These are phyloP conservation scores for Arachis hypogaea DNA, from an alignment of 306 rosid genomes.

Conservation along the genomic window DNA sequence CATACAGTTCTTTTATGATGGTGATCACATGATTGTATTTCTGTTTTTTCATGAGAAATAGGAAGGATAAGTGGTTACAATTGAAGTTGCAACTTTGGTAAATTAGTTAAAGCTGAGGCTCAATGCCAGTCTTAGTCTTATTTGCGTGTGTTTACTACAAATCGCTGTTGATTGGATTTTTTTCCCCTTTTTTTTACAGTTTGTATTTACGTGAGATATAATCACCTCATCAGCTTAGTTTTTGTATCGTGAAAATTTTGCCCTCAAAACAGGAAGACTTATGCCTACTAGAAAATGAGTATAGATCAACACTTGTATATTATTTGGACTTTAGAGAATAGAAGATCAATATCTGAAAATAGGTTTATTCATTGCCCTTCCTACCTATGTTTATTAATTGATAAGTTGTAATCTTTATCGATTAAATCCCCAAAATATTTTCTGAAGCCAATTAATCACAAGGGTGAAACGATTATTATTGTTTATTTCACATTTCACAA, in stretches of 20 bases:
- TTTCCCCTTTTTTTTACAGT: not conserved
- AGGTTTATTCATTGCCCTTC: too few relatives aligned
- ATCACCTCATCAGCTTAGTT: not conserved
- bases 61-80: not conserved
- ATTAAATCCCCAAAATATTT: too few relatives aligned
- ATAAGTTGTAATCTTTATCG: too few relatives aligned
- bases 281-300: not conserved
- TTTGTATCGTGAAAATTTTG: not conserved
- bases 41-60: not conserved
- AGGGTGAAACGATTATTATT: too few relatives aligned
- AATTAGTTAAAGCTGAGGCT: not conserved
- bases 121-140: not conserved
- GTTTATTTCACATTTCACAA: too few relatives aligned
- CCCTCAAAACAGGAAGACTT: not conserved
- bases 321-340: too few relatives aligned
- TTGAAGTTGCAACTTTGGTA: not conserved
- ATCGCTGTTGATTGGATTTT: not conserved
- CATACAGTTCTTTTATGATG: not conserved
- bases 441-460: too few relatives aligned
- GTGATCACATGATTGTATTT: not conserved
- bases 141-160: not conserved
- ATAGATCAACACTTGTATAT: too few relatives aligned
- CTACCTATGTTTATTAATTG: too few relatives aligned
- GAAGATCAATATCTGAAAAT: too few relatives aligned
- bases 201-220: not conserved